Evolutionary conservation across 139 green algal species (phyloP), one percentile per base, ranked within the genome.

Genomic region (Deuterostichococcus epilithicus): DNA sequence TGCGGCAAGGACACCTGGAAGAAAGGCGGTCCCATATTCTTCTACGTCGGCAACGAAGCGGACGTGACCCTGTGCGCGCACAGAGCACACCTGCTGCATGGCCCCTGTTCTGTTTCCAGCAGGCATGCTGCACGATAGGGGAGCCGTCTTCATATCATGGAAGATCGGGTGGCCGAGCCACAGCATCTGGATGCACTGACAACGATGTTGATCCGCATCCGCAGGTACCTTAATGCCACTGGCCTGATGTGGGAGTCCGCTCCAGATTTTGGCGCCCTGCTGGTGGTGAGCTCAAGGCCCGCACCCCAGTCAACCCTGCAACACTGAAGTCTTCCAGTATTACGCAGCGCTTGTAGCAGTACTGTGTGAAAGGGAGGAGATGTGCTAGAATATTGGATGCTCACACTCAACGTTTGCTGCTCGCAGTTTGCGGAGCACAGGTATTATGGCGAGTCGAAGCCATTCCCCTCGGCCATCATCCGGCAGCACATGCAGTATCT

Each of bases 1-100:
- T 97, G 93, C 65, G 78, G 86, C 58, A 77, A 88, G 70, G 3
- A 28, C 8, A 77, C 88, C 72, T 97, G 89, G 86, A 77, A 73
- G 35, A 39, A 33, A 26, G 18, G 36, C 1, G 89, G 90, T 0
- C 84, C 91, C 10, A 88, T 97, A 13, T 97, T 96, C 72, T 91
- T 97, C 45, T 97, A 97, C 80, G 34, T 94, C 0, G 94, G 94
- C 5, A 97, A 97, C 73, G 92, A 97, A 74, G 93, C 90, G 28
- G 88, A 97, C 69, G 94, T 97, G 13, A 86, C 79, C 22, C 75
- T 92, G 87, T 91, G 73, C 77, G 84, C 52, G 37, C 67, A 52
- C 70, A 75, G 70, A 52, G 42, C 42, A 52, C 42, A 23, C 58
- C 65, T 79, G 18, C 42, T 8, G 42, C 42, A 13, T n/a, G n/a